Base-by-base conservation (phyloP, 148 eudicot genomes). In the Linanthus parryae region DNA sequence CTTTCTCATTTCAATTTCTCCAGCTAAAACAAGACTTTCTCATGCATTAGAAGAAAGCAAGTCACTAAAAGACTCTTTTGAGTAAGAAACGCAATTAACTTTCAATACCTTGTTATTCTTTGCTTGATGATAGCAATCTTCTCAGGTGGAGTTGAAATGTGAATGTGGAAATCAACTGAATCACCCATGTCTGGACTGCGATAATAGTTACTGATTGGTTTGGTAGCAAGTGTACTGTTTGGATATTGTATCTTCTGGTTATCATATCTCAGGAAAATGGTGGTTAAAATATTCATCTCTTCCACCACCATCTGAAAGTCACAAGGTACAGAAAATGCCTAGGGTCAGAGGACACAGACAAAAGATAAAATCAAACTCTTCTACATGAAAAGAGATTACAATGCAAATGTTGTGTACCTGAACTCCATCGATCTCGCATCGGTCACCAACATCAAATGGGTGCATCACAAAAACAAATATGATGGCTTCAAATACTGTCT, bases 101-200 rank as follows among this genome's bases (percentile, higher is more conserved):
- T 22, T 44, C 7, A 15, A 37, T 37, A 53, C 57, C 57, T 53
- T 34, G 28, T 39, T 34, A 88, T 79, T 57, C 78, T 72, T 52
- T 88, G 89, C 63, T 55, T 75, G 6, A 84, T 79, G 45, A 66
- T 58, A 17, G 68, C 46, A 44, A 81, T 52, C 24, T 65, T 73
- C 50, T 81, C 87, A 0, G 67, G 62, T 13, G 87, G 79, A 20
- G 87, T 81, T 33, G 75, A 39, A 26, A 70, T 57, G 48, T 73
- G 72, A 44, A 73, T 46, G 16, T 37, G 35, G 18, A 81, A 62
- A 34, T 81, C 82, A 10, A 77, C 56, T 0, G 65, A 64, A 36
- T 81, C 87, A 41, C 67, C 72, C 80, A 77, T 73, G 24, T 81
- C 79, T 0, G 87, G 82, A 26, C 82, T 81, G 7, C 87, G 80